Base-by-base conservation (phyloP, 2,329 filamentous ascomycete genomes). In the Colletotrichum liriopes region DNA sequence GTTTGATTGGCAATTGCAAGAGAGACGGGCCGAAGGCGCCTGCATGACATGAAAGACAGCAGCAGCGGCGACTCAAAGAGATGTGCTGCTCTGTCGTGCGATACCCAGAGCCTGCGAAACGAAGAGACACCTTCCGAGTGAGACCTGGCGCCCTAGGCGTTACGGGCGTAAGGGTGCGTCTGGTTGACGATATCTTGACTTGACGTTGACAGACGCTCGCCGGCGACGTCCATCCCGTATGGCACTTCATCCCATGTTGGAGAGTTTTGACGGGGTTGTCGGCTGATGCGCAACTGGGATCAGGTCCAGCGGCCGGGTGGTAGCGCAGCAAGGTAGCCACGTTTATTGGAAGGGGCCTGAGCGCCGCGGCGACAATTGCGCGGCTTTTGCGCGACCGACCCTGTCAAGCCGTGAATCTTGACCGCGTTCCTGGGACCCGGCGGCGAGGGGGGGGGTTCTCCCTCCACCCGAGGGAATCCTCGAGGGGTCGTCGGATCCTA, bases 11-110 rank as follows among this genome's bases (percentile, higher is more conserved):
- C 45, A 16, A n/a, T 52, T 14, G 7, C 39, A 29, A 41, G 60
- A 41, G 45, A 54, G 26, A 64, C 49, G 37, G 37, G 37, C 37
- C 49, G 37, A 64, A 23, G 49, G 37, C 62, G 23, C 5, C 26
- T 65, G 49, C 62, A 65, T 35, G 62, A 14, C 23, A 45, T 55
- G 37, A 43, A 45, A 55, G 37, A 55, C 62, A 43, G 16, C 32
- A 54, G 37, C 60, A 29, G 32, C 41, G 9, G n/a, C 41, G 35
- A 41, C 18, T 52, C 47, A 41, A 3, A n/a, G 20, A 52, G 16
- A 23, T 18, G 37, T 29, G 14, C 16, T 45, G 23, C 23, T 20
- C 23, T 59, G 39, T 29, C 20, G 39, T 43, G 39, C 16, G 20
- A 32, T 20, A 23, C 2, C 29, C 6, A 49, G n/a, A 49, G 47